Evolutionary conservation across 768 basidiomycete genomes (phyloP).

Genomic region (Collybia nuda): DNA sequence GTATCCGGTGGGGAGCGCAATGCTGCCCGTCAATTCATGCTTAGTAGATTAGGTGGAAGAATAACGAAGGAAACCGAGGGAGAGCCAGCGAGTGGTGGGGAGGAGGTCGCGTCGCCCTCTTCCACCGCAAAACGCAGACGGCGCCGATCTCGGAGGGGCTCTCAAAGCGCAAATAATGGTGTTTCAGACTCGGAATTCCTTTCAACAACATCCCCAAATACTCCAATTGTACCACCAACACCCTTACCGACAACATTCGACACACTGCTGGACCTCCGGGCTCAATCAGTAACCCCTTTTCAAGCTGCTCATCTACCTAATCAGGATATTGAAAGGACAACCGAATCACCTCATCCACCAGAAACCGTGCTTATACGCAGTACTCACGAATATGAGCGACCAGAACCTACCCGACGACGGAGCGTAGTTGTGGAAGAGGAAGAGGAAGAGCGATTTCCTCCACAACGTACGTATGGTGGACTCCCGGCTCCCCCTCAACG

Average conservation of each 20-base stretch:
- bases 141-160: constrained; percentile 53
- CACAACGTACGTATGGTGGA: constrained; percentile 37
- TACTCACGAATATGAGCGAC: constrained; percentile 33
- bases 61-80: constrained; percentile 61
- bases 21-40: constrained; percentile 68
- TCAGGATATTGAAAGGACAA: constrained; percentile 26
- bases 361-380: constrained; percentile 6
- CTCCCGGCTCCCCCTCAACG: constrained; percentile 44
- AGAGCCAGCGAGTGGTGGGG: constrained; percentile 59
- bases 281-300: constrained; percentile 42
- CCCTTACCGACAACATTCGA: constrained; percentile 46
- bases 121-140: constrained; percentile 55
- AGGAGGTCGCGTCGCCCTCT: constrained; percentile 47
- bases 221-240: constrained; percentile 55
- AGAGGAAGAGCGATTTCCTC: constrained; percentile 54
- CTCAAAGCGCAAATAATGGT: constrained; percentile 41
- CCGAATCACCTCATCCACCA: constrained; percentile 18
- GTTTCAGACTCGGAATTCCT: constrained; percentile 53
- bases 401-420: constrained; percentile 46
- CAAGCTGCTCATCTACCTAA: constrained; percentile 32
- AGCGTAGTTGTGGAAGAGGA: constrained; percentile 73
- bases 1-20: constrained; percentile 79
- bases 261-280: constrained; percentile 35
- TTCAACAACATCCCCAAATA: constrained; percentile 51
- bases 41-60: constrained; percentile 60